Percentiles rank a stretch among this genome's conserved stretches.
phyloP scores from a whole-genome alignment of 345 rosid species.

The Syzygium grande region DNA sequence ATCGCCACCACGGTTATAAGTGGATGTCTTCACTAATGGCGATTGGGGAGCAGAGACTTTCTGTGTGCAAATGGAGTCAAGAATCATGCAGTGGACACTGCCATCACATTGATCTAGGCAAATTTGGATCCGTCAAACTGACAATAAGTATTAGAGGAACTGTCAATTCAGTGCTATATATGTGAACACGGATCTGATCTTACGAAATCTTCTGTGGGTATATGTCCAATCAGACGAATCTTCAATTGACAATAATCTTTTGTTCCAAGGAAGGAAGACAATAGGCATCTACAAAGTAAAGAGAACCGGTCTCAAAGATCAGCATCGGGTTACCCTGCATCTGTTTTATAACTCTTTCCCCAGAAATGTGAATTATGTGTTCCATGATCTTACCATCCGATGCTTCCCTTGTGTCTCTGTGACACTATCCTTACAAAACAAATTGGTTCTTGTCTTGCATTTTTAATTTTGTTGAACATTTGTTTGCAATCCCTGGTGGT shows the following conservation, averaged over 20 bases:
- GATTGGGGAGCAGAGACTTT: not conserved
- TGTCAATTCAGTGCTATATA: not conserved
- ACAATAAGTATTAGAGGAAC: not conserved
- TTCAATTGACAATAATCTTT: not conserved
- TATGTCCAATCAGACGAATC: not conserved
- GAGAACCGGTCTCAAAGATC: not conserved
- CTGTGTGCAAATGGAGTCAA: not conserved
- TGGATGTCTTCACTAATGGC: too few species aligned
- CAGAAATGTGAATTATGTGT: not conserved
- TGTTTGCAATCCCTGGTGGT: not conserved
- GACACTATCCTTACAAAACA: not conserved
- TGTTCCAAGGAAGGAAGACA: not conserved
- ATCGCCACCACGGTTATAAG: too few species aligned
- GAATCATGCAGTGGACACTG: too few species aligned
- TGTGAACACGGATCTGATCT: not conserved
- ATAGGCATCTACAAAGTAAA: not conserved
- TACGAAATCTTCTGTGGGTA: not conserved
- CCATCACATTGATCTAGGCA: not conserved
- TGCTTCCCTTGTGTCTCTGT: not conserved
- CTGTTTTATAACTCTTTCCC: not conserved
- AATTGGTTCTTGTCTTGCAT: not conserved
- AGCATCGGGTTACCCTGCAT: not conserved
- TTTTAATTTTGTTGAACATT: rapidly evolving
- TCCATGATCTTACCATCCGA: not conserved
- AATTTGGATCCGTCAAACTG: too few species aligned